Evolutionary conservation across 306 rosid genomes (phyloP).

Genomic region (Rosa rugosa): DNA sequence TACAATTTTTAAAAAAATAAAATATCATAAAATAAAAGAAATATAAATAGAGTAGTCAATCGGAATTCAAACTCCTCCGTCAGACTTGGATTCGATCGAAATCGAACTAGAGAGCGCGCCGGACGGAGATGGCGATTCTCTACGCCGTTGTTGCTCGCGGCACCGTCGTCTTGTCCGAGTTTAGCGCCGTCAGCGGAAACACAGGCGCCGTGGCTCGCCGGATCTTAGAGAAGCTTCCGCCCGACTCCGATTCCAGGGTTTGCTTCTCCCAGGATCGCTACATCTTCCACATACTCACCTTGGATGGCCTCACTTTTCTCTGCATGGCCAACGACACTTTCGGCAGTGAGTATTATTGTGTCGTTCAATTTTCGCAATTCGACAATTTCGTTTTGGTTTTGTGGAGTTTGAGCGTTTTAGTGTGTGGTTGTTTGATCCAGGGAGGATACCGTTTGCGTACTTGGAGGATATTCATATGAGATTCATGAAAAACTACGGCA

Average conservation of each 20-base stretch:
- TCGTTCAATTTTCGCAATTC: not conserved
- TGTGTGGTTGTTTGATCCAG: slow-evolving; percentile 37
- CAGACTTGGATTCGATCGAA: slow-evolving; percentile 27
- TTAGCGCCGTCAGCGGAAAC: slow-evolving; percentile 93
- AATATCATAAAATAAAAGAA: not conserved
- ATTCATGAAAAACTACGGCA: slow-evolving; percentile 93
- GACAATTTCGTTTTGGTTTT: not conserved
- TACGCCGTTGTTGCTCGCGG: slow-evolving; percentile 94
- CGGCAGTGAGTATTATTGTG: slow-evolving; percentile 60
- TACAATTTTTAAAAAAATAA: not conserved
- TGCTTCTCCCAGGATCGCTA: slow-evolving; percentile 97
- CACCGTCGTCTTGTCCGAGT: slow-evolving; percentile 87
- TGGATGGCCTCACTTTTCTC: slow-evolving; percentile 75
- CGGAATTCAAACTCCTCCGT: slow-evolving; percentile 16
- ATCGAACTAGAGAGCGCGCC: slow-evolving; percentile 33
- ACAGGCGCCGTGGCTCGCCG: slow-evolving; percentile 94
- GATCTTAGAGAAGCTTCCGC: slow-evolving; percentile 89
- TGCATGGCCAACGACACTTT: slow-evolving; percentile 97
- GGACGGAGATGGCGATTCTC: slow-evolving; percentile 73
- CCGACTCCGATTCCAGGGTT: slow-evolving; percentile 77
- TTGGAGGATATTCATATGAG: slow-evolving; percentile 98
- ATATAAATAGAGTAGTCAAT: slow-evolving; percentile 6
- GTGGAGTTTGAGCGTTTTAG: not conserved
- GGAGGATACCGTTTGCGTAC: slow-evolving; percentile 92
- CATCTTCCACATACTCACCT: slow-evolving; percentile 87